phyloP scores from a whole-genome alignment of 2,329 filamentous ascomycete genomes.

The Curvularia sp. region DNA sequence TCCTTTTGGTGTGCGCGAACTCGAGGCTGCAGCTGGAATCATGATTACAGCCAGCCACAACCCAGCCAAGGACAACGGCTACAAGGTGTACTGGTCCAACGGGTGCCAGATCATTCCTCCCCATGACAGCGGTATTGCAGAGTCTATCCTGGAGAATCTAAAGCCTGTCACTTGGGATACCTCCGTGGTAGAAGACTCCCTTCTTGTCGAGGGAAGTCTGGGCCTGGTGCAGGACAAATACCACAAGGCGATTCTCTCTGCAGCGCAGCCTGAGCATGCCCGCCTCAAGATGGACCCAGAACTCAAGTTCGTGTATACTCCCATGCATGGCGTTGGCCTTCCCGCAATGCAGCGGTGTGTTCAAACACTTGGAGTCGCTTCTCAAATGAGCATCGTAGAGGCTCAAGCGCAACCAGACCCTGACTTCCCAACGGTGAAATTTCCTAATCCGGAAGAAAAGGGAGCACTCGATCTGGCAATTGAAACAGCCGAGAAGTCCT shows the following conservation, averaged over 20 bases:
- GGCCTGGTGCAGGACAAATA: constrained; percentile 54
- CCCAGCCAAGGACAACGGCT: constrained; percentile 69
- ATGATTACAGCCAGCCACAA: constrained; percentile 74
- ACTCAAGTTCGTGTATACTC: constrained; percentile 61
- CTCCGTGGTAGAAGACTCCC: constrained; percentile 51
- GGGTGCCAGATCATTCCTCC: constrained; percentile 71
- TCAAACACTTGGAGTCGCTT: constrained; percentile 49
- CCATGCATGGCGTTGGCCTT: constrained; percentile 64
- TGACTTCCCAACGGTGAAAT: constrained; percentile 68
- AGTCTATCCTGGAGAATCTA: constrained; percentile 62
- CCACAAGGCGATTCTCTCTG: constrained; percentile 52
- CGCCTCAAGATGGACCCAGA: constrained; percentile 31
- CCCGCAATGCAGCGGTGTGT: constrained; percentile 55
- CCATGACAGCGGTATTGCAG: constrained; percentile 65
- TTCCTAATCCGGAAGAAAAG: constrained; percentile 70
- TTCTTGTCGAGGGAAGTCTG: constrained; percentile 53
- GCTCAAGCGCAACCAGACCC: constrained; percentile 65
- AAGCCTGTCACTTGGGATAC: constrained; percentile 59
- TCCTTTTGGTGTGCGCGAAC: constrained; percentile 64
- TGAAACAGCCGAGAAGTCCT: constrained; percentile 59
- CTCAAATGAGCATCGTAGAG: constrained; percentile 57
- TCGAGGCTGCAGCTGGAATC: constrained; percentile 64
- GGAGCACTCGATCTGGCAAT: constrained; percentile 68
- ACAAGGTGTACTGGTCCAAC: constrained; percentile 72
- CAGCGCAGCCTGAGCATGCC: constrained; percentile 42